Base-by-base conservation (phyloP, 2,329 filamentous ascomycete genomes). In the Xylariales sp. region DNA sequence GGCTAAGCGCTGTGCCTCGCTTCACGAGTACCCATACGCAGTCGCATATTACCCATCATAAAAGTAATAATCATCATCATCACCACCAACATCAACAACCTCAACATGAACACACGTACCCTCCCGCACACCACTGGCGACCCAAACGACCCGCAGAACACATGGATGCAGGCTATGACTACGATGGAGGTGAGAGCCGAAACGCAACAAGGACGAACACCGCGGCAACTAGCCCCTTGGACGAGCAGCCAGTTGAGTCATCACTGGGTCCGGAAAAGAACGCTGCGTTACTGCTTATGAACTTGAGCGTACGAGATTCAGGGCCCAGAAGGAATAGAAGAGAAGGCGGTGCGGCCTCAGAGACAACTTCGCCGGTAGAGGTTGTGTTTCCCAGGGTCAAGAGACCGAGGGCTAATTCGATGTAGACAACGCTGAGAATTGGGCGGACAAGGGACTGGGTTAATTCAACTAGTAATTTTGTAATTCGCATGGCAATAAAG, bases 241-340 rank as follows among this genome's bases (percentile, higher is more conserved):
- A 29, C 5, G 25, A 20, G 22, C n/a, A 27, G 22, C 12, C 31
- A 20, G 10, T 28, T 21, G 35, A 31, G 20, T 20, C 45, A 9
- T 31, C 28, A 28, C 48, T 47, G 6, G 62, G 61, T 0, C 57
- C 56, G 10, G 66, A 73, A 38, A 69, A 66, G 51, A 70, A 69
- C 32, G 71, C 70, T 1, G 71, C 71, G 14, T 56, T 69, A 44
- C 52, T 72, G 5, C 53, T 74, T 27, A 65, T 74, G 68, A 69
- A 70, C 38, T 60, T 74, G 19, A 68, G 68, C 44, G 60, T 71
- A 15, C 54, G 60, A 38, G 66, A 69, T 46, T 42, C 51, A 15
- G 37, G 27, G 15, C 29, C 39, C 16, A 27, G 9, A 34, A 38
- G 24, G 15, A 15, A 15, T 28, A 39, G 34, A 14, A 44, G n/a